Evolutionary conservation across 768 basidiomycete genomes (phyloP), one percentile per base, ranked within the genome.

Genomic region (Calvatia gigantea): DNA sequence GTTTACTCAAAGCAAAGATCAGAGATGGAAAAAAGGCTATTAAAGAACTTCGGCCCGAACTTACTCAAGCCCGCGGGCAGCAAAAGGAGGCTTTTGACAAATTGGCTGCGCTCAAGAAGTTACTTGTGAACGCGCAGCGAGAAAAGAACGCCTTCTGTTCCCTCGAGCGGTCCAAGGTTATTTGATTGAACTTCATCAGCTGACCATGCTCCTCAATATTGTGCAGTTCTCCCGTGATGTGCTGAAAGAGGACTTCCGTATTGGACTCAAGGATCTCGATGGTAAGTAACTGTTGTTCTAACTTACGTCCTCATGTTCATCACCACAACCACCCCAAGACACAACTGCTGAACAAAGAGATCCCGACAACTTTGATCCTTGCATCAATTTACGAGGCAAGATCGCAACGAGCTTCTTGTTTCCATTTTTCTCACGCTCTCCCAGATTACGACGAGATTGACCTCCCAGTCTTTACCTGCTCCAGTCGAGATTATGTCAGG

Each of bases 91-190:
- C 70, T 8, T 44, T 32, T 12, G 69, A 75, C 52, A 55, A 61
- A 23, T 59, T 75, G 21, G 69, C 74, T 1, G 66, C 64, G 9
- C 55, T 75, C 14, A 70, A 75, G 60, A 77, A 79, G 58, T 75
- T 75, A 60, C 68, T 73, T 15, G 70, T 73, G 3, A 68, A 66
- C 29, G 75, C 74, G 27, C 80, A 82, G 60, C 82, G 77, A 59
- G 78, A 81, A 54, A 85, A 85, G 70, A 85, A 85, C 58, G 81
- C 76, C 0, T 83, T 82, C 61, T 86, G 84, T 60, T 81, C 83
- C 0, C 61, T 77, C 54, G 82, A 79, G 64, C 74, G 83, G 4
- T 82, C 81, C 2, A 80, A 82, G 69, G 82, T 82, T 44, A 56
- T 44, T 49, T 21, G 6, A 2, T n/a, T 4, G 6, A 17, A 42